These are phyloP conservation scores for Cyanophora paradoxa DNA, from an alignment of 78 protist species.

Conservation along the genomic window DNA sequence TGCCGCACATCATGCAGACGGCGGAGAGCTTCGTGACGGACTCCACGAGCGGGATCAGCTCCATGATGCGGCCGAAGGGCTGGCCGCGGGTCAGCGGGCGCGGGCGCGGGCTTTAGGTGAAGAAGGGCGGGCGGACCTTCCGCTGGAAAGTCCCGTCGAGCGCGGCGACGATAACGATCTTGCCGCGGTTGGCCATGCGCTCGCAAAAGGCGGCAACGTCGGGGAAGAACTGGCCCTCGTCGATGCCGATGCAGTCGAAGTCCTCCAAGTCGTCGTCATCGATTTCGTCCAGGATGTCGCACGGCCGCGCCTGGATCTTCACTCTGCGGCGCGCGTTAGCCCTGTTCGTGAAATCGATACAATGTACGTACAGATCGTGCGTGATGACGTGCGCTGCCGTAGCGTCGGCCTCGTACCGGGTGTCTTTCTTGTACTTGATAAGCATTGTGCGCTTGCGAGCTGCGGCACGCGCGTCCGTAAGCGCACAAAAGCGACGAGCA, in stretches of 20 bases:
- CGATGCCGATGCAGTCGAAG: conserved; percentile 78
- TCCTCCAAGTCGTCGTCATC: conserved; percentile 14
- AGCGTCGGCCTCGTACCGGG: conserved; percentile 49
- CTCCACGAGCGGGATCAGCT: conserved; percentile 71
- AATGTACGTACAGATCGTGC: conserved; percentile 64
- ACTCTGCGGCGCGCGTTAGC: too few relatives aligned
- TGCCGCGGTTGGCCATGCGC: conserved; percentile 67
- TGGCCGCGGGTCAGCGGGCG: background rate
- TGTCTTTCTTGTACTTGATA: conserved; percentile 21
- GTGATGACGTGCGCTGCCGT: conserved; percentile 52
- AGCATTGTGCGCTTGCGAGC: too few relatives aligned
- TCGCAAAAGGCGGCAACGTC: conserved; percentile 74
- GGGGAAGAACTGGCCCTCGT: conserved; percentile 78
- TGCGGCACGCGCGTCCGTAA: too few relatives aligned
- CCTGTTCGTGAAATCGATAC: too few relatives aligned
- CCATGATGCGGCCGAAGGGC: conserved; percentile 56
- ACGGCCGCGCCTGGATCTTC: conserved; percentile 53
- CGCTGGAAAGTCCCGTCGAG: conserved; percentile 78
- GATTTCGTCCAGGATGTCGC: conserved; percentile 35
- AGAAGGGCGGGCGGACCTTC: background rate
- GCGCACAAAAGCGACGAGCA: too few relatives aligned
- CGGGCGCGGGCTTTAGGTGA: background rate
- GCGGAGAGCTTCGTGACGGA: conserved; percentile 66
- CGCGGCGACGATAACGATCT: conserved; percentile 79
- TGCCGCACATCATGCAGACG: conserved; percentile 63